These are phyloP conservation scores for Ceratocystis alfenasii DNA, from an alignment of 2,329 filamentous ascomycete genomes.

Conservation along the genomic window DNA sequence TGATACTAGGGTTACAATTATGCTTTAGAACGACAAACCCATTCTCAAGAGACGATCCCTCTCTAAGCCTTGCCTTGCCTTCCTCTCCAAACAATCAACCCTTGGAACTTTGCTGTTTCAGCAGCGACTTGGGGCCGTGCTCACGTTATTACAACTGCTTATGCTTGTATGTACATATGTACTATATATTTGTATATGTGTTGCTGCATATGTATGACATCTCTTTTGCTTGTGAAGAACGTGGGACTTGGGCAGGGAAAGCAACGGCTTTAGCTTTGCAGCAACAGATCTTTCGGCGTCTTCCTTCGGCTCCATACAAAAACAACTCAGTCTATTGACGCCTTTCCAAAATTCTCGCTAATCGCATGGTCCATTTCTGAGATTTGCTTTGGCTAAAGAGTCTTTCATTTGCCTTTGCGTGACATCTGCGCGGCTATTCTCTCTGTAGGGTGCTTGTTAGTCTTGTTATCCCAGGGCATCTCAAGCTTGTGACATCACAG, in stretches of 20 bases:
- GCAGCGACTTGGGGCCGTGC: not conserved
- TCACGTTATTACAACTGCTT: not conserved
- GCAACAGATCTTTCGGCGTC: not conserved
- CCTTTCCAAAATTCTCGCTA: not conserved
- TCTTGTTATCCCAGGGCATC: not conserved
- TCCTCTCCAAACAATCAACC: not conserved
- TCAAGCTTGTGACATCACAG: not conserved
- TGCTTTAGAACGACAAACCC: not conserved
- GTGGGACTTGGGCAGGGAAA: slow-evolving; percentile 3
- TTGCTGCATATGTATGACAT: not conserved
- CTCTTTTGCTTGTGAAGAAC: not conserved
- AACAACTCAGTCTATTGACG: not conserved
- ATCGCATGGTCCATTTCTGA: not conserved
- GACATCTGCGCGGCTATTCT: not conserved
- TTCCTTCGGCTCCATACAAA: slow-evolving; percentile 5
- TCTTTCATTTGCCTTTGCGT: not conserved
- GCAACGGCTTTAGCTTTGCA: slow-evolving; percentile 7
- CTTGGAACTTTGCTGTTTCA: not conserved
- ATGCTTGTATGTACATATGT: not conserved
- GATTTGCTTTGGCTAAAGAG: not conserved
- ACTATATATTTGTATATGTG: not conserved
- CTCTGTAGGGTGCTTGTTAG: not conserved
- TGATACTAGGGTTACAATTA: rapidly evolving
- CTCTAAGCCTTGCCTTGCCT: not conserved
- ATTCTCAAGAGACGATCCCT: not conserved